Evolutionary conservation across 768 basidiomycete genomes (phyloP).

Genomic region (Kwoniella sp.): DNA sequence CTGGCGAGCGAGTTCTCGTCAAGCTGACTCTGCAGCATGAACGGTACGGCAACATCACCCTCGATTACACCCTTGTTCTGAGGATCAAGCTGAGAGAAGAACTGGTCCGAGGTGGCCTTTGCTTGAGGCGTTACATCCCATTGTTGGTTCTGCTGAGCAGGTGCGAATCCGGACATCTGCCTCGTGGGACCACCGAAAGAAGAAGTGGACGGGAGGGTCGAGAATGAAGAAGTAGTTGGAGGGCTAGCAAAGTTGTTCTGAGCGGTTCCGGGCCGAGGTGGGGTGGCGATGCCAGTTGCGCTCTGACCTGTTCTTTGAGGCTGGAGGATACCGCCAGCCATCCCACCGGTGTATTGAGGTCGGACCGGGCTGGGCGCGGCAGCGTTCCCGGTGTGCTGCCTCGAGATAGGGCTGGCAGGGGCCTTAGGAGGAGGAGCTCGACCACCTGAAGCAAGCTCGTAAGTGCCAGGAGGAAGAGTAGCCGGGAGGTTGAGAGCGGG

Average conservation of each 20-base stretch:
- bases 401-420: conserved; percentile 58
- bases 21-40: conserved; percentile 87
- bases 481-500: conserved; percentile 71
- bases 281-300: conserved; percentile 19
- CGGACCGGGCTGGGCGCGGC: conserved; percentile 31
- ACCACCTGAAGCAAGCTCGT: conserved; percentile 69
- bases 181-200: conserved; percentile 24
- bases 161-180: conserved; percentile 18
- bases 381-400: conserved; percentile 61
- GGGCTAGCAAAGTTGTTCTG: conserved; percentile 25
- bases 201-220: conserved; percentile 20
- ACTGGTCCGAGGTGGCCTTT: conserved; percentile 73
- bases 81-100: conserved; percentile 80
- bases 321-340: conserved; percentile 34
- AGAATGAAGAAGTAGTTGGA: conserved; percentile 22
- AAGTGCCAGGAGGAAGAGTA: conserved; percentile 76
- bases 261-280: conserved; percentile 42
- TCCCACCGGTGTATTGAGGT: conserved; percentile 37
- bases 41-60: conserved; percentile 91
- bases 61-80: conserved; percentile 78
- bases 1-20: conserved; percentile 80
- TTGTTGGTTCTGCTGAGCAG: conserved; percentile 21
- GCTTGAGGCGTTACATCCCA: conserved; percentile 87
- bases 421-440: conserved; percentile 39
- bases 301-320: conserved; percentile 62